A percentile compares a stretch with the other conserved stretches of the same genome.
Evolutionary conservation across 2,329 filamentous ascomycete species (phyloP).

Genomic region (Talaromyces funiculosus): DNA sequence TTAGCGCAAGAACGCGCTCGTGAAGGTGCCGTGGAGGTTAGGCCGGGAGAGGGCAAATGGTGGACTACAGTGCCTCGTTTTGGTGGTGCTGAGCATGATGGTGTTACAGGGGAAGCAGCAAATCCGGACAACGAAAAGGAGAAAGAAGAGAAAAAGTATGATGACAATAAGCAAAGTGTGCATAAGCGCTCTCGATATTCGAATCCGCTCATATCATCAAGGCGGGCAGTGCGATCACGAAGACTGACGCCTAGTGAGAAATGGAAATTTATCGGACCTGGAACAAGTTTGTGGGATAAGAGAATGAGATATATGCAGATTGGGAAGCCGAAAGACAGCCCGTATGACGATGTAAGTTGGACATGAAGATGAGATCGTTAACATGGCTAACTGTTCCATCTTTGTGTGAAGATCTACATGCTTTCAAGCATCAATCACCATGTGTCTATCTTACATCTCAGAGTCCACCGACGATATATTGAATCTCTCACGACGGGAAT

Average conservation of each 20-base stretch:
- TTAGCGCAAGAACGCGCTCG: slow-evolving; percentile 57
- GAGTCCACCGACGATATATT: slow-evolving; percentile 52
- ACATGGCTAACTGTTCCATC: neutral
- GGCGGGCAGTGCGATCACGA: slow-evolving; percentile 30
- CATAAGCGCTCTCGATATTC: slow-evolving; percentile 37
- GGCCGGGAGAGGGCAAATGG: slow-evolving; percentile 54
- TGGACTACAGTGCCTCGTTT: slow-evolving; percentile 54
- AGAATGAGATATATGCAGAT: slow-evolving; percentile 53
- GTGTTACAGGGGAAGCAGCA: slow-evolving; percentile 29
- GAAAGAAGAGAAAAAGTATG: slow-evolving; percentile 23
- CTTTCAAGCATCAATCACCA: slow-evolving; percentile 59
- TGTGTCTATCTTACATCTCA: slow-evolving; percentile 54
- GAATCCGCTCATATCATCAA: slow-evolving; percentile 27
- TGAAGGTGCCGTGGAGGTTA: slow-evolving; percentile 47
- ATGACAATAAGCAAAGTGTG: slow-evolving; percentile 21
- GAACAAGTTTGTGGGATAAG: slow-evolving; percentile 51
- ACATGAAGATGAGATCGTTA: neutral
- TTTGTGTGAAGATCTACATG: slow-evolving; percentile 50
- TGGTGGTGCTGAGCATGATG: slow-evolving; percentile 45
- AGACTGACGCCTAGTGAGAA: slow-evolving; percentile 44
- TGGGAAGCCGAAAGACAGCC: slow-evolving; percentile 44
- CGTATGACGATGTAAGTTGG: slow-evolving; percentile 50
- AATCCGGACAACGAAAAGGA: slow-evolving; percentile 7
- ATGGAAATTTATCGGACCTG: slow-evolving; percentile 50
- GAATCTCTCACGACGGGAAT: slow-evolving; percentile 48